phyloP scores from a whole-genome alignment of 495 filamentous ascomycete genomes.

The Sordaria brevicollis region DNA sequence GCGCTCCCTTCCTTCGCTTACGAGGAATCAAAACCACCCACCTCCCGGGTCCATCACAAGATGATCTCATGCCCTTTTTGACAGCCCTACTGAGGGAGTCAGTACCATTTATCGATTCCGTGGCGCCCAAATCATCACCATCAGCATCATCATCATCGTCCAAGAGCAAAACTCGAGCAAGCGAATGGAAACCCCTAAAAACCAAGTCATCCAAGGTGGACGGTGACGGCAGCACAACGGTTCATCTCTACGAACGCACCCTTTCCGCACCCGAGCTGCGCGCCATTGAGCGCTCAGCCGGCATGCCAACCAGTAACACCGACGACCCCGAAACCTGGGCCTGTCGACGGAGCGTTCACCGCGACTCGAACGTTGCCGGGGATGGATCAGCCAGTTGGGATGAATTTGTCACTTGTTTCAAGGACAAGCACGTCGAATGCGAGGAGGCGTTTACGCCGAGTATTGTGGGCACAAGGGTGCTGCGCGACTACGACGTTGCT shows the following conservation, averaged over 20 bases:
- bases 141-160: conserved; percentile 15
- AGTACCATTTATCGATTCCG: conserved; percentile 41
- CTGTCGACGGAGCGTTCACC: conserved; percentile 54
- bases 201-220: conserved; percentile 27
- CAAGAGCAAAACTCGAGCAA: too few relatives aligned
- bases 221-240: conserved; percentile 30
- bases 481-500: conserved; percentile 40
- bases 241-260: conserved; percentile 34
- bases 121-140: conserved; percentile 24
- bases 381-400: conserved; percentile 52
- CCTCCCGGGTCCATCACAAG: conserved; percentile 22
- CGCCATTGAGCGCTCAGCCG: neutral
- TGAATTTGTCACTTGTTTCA: conserved; percentile 54
- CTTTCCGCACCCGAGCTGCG: conserved; percentile 29
- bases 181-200: conserved; percentile 32
- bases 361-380: conserved; percentile 27
- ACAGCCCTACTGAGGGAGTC: conserved; percentile 43
- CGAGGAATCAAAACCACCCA: conserved; percentile 29
- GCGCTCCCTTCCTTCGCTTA: conserved; percentile 18
- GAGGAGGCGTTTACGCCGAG: conserved; percentile 66
- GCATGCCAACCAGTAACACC: conserved; percentile 1
- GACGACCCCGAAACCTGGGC: conserved; percentile 33
- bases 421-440: conserved; percentile 51
- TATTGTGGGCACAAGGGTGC: conserved; percentile 44
- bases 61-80: conserved; percentile 29